Percentiles rank a stretch among this genome's conserved stretches.
Conservation (phyloP, 1,284 basidiomycete genomes). For the Farysia itapuensis region DNA sequence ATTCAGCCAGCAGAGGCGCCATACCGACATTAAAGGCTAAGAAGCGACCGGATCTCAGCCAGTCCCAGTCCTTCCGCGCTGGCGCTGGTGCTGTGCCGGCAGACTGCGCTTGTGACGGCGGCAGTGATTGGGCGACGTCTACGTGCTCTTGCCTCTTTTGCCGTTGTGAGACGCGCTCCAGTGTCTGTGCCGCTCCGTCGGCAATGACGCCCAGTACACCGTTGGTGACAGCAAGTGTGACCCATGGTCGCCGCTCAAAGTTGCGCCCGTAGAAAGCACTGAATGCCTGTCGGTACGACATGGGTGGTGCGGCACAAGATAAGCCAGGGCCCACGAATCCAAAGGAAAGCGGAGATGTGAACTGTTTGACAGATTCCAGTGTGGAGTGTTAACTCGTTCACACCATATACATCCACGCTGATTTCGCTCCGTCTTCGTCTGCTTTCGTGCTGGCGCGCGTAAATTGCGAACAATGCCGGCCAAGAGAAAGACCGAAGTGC, state of each 20-base stretch:
- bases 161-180: slow-evolving; percentile 31
- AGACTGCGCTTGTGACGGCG: neutral
- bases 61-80: slow-evolving; percentile 34
- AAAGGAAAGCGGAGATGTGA: too few relatives aligned
- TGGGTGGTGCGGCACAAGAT: too few relatives aligned
- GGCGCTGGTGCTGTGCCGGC: neutral
- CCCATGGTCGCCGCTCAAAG: slow-evolving; percentile 52
- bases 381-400: too few relatives aligned
- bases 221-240: slow-evolving; percentile 56
- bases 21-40: slow-evolving; percentile 51
- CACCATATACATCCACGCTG: too few relatives aligned
- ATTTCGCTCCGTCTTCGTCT: too few relatives aligned
- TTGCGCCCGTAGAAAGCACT: slow-evolving; percentile 49
- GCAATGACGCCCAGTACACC: slow-evolving; percentile 47
- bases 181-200: slow-evolving; percentile 50
- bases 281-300: slow-evolving; percentile 39
- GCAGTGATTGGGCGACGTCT: too few relatives aligned
- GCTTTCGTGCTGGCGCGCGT: too few relatives aligned
- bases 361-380: too few relatives aligned
- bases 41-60: slow-evolving; percentile 44
- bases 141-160: slow-evolving; percentile 2
- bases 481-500: too few relatives aligned
- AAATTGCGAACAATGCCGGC: too few relatives aligned
- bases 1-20: slow-evolving; percentile 55
- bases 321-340: too few relatives aligned